Percentiles rank a stretch among this genome's conserved stretches.
These are phyloP conservation scores for Colletotrichum orbiculare DNA, from an alignment of 2,329 filamentous ascomycete genomes.

Conservation along the genomic window DNA sequence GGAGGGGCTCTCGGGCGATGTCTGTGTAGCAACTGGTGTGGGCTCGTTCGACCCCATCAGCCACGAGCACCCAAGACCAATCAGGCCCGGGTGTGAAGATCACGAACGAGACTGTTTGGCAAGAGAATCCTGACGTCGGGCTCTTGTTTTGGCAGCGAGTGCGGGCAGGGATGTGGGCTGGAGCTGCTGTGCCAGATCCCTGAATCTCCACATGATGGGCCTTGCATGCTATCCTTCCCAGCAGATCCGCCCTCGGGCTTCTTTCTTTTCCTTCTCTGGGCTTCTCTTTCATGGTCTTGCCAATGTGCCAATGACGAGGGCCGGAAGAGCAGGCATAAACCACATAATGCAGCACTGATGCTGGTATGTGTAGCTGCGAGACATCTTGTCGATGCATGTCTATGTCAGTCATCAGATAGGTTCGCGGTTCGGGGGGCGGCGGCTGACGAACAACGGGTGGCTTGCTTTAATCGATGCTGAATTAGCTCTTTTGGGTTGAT, in stretches of 20 bases:
- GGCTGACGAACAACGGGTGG: slow-evolving; percentile 11
- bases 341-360: slow-evolving; percentile 33
- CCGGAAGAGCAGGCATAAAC: slow-evolving; percentile 29
- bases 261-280: slow-evolving; percentile 12
- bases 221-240: slow-evolving; percentile 36
- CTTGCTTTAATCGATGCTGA: slow-evolving; percentile 18
- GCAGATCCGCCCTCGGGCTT: slow-evolving; percentile 40
- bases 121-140: slow-evolving; percentile 43
- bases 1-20: slow-evolving; percentile 32
- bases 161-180: slow-evolving; percentile 39
- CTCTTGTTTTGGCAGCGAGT: slow-evolving; percentile 41
- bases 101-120: slow-evolving; percentile 48
- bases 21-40: slow-evolving; percentile 35
- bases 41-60: slow-evolving; percentile 37
- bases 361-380: slow-evolving; percentile 9
- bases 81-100: slow-evolving; percentile 43
- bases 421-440: slow-evolving; percentile 11
- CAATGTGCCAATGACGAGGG: slow-evolving; percentile 27
- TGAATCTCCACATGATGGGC: slow-evolving; percentile 41
- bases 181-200: slow-evolving; percentile 40
- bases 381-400: slow-evolving; percentile 9
- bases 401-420: slow-evolving; percentile 26
- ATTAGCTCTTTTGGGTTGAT: slow-evolving; percentile 9
- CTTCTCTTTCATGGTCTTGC: background rate
- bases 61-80: slow-evolving; percentile 38